These are phyloP conservation scores for Gossypium herbaceum DNA, from an alignment of 345 rosid species.

Conservation along the genomic window DNA sequence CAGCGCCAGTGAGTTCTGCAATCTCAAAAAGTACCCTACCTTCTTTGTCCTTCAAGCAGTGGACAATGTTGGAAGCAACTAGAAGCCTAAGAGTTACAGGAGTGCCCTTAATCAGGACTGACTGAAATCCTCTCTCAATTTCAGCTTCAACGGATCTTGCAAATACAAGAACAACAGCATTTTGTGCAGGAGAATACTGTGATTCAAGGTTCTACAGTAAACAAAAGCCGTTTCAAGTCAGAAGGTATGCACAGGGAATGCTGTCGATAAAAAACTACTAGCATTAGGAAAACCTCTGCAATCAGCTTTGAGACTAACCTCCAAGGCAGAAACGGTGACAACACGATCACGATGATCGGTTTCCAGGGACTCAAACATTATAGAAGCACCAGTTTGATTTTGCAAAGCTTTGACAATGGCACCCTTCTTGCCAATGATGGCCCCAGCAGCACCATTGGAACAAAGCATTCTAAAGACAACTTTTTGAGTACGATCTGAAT, in stretches of 20 bases:
- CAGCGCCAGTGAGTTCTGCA: slow-evolving; percentile 30
- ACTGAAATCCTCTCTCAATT: slow-evolving; percentile 33
- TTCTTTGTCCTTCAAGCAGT: slow-evolving; percentile 28
- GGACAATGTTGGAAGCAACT: slow-evolving; percentile 30
- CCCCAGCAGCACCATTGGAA: slow-evolving; percentile 48
- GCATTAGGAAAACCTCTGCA: slow-evolving; percentile 5
- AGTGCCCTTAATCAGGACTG: slow-evolving; percentile 26
- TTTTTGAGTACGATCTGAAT: slow-evolving; percentile 12
- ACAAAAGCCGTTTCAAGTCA: slow-evolving; percentile 14
- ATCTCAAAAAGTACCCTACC: slow-evolving; percentile 31
- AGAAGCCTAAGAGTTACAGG: slow-evolving; percentile 51
- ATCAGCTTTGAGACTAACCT: slow-evolving; percentile 37
- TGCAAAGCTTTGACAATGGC: slow-evolving; percentile 47
- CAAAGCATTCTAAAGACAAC: slow-evolving; percentile 53
- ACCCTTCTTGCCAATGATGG: slow-evolving; percentile 66
- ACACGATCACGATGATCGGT: slow-evolving; percentile 38
- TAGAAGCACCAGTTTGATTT: slow-evolving; percentile 61
- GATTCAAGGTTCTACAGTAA: slow-evolving; percentile 40
- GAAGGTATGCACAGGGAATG: background rate
- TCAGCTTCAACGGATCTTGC: slow-evolving; percentile 52
- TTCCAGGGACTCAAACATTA: slow-evolving; percentile 32
- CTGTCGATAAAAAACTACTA: background rate
- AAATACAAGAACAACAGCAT: slow-evolving; percentile 49
- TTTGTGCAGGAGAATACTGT: slow-evolving; percentile 56
- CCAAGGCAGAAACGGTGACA: slow-evolving; percentile 55